These are phyloP conservation scores for Carex parvula DNA, from an alignment of 176 grass and related monocot species.

Conservation along the genomic window DNA sequence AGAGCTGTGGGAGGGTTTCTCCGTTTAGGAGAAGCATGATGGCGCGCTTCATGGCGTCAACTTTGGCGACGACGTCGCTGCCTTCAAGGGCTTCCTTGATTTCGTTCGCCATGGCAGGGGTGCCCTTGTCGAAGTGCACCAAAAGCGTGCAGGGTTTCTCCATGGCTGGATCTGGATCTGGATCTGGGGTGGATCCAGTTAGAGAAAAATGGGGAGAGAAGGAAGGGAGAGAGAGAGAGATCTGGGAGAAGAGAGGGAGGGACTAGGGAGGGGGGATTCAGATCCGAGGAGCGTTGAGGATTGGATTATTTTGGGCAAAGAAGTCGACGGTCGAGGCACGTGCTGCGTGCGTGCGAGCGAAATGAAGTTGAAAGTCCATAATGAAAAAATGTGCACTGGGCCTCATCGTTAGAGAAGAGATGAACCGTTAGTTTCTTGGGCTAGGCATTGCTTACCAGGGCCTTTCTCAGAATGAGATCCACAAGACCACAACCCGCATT, in stretches of 20 bases:
- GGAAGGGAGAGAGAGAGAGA: constrained; percentile 25
- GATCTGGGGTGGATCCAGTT: constrained; percentile 21
- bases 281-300: constrained; percentile 23
- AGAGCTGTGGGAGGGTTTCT: constrained; percentile 55
- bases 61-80: constrained; percentile 49
- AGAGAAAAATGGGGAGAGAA: not conserved
- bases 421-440: not conserved
- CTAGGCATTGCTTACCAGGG: not conserved
- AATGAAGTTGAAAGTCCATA: not conserved
- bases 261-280: not conserved
- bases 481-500: not conserved
- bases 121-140: constrained; percentile 77
- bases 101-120: constrained; percentile 63
- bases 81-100: constrained; percentile 70
- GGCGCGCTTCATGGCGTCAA: constrained; percentile 66
- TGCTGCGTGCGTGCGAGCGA: not conserved
- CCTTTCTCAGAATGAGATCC: not conserved
- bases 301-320: constrained; percentile 3
- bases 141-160: constrained; percentile 60
- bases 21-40: constrained; percentile 73
- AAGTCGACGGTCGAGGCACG: not conserved
- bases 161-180: constrained; percentile 28
- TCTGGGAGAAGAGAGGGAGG: not conserved
- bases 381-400: not conserved
- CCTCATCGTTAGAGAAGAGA: not conserved